These are phyloP conservation scores for Jamesozyma rosinii DNA, from an alignment of 805 yeast species.

Conservation along the genomic window DNA sequence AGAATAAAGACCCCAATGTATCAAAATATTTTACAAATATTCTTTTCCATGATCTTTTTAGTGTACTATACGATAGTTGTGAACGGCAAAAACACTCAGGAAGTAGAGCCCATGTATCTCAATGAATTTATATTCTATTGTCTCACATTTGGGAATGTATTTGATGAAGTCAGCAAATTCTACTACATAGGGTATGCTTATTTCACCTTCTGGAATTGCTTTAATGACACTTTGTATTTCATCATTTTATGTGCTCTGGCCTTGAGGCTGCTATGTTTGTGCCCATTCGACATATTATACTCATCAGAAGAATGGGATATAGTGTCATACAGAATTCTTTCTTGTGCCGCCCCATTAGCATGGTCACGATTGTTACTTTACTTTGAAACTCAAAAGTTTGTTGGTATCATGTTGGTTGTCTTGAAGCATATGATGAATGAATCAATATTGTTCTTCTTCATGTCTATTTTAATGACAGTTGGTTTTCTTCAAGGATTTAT, in stretches of 20 bases:
- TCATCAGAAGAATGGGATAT: slow-evolving; percentile 37
- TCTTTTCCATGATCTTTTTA: slow-evolving; percentile 56
- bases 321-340: slow-evolving; percentile 57
- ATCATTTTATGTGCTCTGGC: slow-evolving; percentile 45
- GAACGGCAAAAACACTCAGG: slow-evolving; percentile 40
- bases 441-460: slow-evolving; percentile 70
- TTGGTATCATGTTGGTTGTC: slow-evolving; percentile 84
- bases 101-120: slow-evolving; percentile 32
- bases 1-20: slow-evolving; percentile 78
- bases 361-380: slow-evolving; percentile 72
- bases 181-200: slow-evolving; percentile 70
- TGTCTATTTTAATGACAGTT: slow-evolving; percentile 56
- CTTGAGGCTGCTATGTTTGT: slow-evolving; percentile 39
- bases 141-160: slow-evolving; percentile 55
- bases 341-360: slow-evolving; percentile 78
- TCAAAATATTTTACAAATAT: slow-evolving; percentile 65
- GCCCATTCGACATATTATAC: slow-evolving; percentile 20
- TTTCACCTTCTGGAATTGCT: slow-evolving; percentile 68
- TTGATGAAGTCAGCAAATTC: slow-evolving; percentile 61
- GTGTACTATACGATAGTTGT: slow-evolving; percentile 53
- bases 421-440: slow-evolving; percentile 81
- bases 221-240: slow-evolving; percentile 61
- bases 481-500: slow-evolving; percentile 84
- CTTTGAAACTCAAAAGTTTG: slow-evolving; percentile 70
- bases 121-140: slow-evolving; percentile 52